These are phyloP conservation scores for Kregervanrija fluxuum DNA, from an alignment of 805 yeast species.

Conservation along the genomic window DNA sequence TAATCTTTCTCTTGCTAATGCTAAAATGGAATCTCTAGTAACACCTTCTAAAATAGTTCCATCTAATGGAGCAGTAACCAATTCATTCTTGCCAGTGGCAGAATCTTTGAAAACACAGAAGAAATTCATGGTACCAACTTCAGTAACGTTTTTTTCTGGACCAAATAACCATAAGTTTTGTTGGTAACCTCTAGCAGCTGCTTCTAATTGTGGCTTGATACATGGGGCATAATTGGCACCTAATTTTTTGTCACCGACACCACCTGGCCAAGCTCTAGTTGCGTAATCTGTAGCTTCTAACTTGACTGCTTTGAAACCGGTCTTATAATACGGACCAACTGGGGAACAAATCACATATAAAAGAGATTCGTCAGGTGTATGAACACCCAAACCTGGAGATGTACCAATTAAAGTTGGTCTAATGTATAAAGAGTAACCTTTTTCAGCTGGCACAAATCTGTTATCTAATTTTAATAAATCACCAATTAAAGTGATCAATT, in stretches of 20 bases:
- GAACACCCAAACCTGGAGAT: conserved; percentile 80
- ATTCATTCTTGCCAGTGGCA: conserved; percentile 78
- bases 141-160: conserved; percentile 79
- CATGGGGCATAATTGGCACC: conserved; percentile 99
- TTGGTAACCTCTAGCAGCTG: conserved; percentile 86
- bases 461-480: conserved; percentile 70
- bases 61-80: conserved; percentile 93
- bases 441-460: conserved; percentile 72
- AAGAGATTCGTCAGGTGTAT: conserved; percentile 73
- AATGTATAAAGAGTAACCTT: conserved; percentile 86
- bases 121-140: conserved; percentile 96
- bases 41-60: conserved; percentile 97
- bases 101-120: conserved; percentile 77
- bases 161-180: conserved; percentile 97
- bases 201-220: conserved; percentile 81
- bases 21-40: conserved; percentile 82
- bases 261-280: conserved; percentile 99
- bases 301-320: conserved; percentile 93
- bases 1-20: conserved; percentile 69
- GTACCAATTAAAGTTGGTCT: conserved; percentile 97
- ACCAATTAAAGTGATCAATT: conserved; percentile 67
- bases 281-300: conserved; percentile 95
- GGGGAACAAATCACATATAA: conserved; percentile 88
- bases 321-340: conserved; percentile 92
- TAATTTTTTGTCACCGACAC: conserved; percentile 90